A percentile compares a stretch with the other conserved stretches of the same genome.
These are phyloP conservation scores for Trametopsis cervina DNA, from an alignment of 768 basidiomycete species.

Conservation along the genomic window DNA sequence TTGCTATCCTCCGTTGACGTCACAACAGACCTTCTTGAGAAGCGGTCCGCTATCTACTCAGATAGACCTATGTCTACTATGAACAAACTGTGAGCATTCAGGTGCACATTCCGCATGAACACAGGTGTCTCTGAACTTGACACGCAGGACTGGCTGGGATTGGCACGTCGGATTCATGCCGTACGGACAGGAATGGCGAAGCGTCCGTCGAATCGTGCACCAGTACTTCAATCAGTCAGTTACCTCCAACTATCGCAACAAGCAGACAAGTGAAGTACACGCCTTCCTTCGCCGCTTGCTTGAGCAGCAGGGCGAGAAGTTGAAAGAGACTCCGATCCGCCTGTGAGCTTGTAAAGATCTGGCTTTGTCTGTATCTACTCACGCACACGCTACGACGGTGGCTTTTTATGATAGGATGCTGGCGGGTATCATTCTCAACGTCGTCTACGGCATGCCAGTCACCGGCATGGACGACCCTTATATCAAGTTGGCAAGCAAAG, in stretches of 20 bases:
- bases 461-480: conserved; percentile 1
- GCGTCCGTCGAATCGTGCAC: conserved; percentile 15
- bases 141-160: conserved; percentile 9
- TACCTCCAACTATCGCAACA: conserved; percentile 1
- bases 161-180: conserved; percentile 5
- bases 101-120: background rate
- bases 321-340: background rate
- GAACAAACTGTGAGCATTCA: background rate
- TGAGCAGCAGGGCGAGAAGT: conserved; percentile 1
- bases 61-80: background rate
- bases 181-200: conserved; percentile 15
- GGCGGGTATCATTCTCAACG: background rate
- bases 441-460: background rate
- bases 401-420: background rate
- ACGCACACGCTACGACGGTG: too few species aligned
- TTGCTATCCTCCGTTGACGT: conserved; percentile 1
- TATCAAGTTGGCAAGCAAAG: conserved; percentile 3
- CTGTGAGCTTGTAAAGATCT: background rate
- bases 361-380: background rate
- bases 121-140: background rate
- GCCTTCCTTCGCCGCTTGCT: conserved; percentile 8
- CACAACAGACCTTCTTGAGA: conserved; percentile 5
- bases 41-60: conserved; percentile 4
- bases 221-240: conserved; percentile 12
- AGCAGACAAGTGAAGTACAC: conserved; percentile 5